Percentiles rank a stretch among this genome's conserved stretches.
phyloP scores from a whole-genome alignment of 345 rosid species.

The Corchorus olitorius region DNA sequence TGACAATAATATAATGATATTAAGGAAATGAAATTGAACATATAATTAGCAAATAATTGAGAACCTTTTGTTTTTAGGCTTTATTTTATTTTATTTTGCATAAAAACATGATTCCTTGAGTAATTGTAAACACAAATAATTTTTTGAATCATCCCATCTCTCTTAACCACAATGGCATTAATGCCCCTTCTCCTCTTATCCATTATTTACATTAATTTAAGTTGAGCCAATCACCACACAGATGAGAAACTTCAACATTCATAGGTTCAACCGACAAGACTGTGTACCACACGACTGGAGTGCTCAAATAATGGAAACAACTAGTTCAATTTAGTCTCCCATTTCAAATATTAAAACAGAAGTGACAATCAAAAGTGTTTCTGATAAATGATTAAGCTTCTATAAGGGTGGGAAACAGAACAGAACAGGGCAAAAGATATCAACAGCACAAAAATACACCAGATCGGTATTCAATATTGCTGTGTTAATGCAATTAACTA shows the following conservation, averaged over 20 bases:
- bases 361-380: background rate
- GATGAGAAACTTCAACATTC: background rate
- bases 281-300: background rate
- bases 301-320: background rate
- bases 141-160: background rate
- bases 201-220: background rate
- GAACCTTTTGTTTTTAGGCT: background rate
- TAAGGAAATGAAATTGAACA: conserved; percentile 6
- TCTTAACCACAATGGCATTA: background rate
- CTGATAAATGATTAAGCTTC: background rate
- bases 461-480: background rate
- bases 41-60: background rate
- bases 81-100: background rate
- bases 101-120: background rate
- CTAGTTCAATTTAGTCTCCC: background rate
- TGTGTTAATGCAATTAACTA: background rate
- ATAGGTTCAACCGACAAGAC: background rate
- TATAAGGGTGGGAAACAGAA: background rate
- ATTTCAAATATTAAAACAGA: background rate
- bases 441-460: background rate
- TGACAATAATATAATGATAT: conserved; percentile 18
- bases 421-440: background rate
- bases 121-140: background rate
- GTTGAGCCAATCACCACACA: background rate
- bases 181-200: background rate